Base-by-base conservation (phyloP, 2,329 filamentous ascomycete genomes). In the Diaporthe sp. region DNA sequence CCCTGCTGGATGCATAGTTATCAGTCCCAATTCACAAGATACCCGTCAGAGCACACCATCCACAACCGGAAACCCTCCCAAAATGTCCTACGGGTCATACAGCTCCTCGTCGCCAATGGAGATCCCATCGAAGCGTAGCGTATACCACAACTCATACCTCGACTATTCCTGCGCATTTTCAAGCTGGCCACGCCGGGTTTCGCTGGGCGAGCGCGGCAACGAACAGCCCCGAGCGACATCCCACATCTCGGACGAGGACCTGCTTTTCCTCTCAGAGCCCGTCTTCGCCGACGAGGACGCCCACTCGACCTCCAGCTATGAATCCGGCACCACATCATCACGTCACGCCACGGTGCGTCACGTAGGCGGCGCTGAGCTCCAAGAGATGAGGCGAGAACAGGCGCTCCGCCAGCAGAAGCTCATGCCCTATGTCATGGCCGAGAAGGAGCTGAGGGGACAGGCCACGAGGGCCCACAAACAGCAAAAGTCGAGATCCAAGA, bases 221-320 rank as follows among this genome's bases (percentile, higher is more conserved):
- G 81, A 82, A 74, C 82, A 85, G 61, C 65, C 74, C 7, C 86
- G 86, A 74, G 86, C 88, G 25, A 87, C 88, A 3, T 89, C 89
- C 0, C 90, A 87, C 81, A 85, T 92, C 76, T 91, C 90, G 55
- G 91, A 92, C 84, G 91, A 92, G 82, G 91, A 92, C 78, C 87
- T 92, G 72, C 51, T 65, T 6, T 75, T 73, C 53, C 88, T 90
- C 81, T 85, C 88, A 73, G 82, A 85, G 80, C 85, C 87, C 77
- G 82, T 85, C 77, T 85, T 87, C 72, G 87, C 89, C 77, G 87
- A 89, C 76, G 86, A 90, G 78, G 87, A 89, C 78, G 78, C 82
- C 75, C 84, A 81, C 81, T 88, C 85, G 81, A 81, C 87, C 69
- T 86, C 84, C 59, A 83, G 82, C 79, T 79, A 81, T 77, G 82